Percentiles rank a stretch among this genome's conserved stretches.
These are phyloP conservation scores for Lipomyces oligophaga DNA, from an alignment of 805 yeast species.

Conservation along the genomic window DNA sequence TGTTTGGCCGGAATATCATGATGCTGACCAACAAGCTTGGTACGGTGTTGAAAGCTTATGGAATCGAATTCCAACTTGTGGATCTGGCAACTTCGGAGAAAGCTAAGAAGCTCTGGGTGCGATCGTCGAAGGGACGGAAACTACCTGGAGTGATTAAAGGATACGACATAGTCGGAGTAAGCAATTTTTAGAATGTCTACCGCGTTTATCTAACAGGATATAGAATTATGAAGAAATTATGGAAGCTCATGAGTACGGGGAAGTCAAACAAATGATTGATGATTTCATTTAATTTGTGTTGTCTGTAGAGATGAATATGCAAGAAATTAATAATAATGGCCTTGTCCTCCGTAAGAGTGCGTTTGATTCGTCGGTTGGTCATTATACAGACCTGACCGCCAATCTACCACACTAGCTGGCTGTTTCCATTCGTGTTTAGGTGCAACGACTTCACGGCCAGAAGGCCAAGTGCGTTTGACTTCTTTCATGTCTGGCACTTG, in stretches of 20 bases:
- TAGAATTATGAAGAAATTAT: constrained; percentile 71
- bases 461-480: constrained; percentile 35
- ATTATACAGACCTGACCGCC: constrained; percentile 13
- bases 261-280: constrained; percentile 27
- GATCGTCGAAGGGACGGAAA: constrained; percentile 64
- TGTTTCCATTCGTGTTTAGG: constrained; percentile 34
- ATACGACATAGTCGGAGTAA: constrained; percentile 70
- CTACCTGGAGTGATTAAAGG: constrained; percentile 86
- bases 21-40: constrained; percentile 71
- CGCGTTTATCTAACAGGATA: background rate
- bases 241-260: constrained; percentile 66
- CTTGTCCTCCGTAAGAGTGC: constrained; percentile 19
- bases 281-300: constrained; percentile 8
- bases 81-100: constrained; percentile 86
- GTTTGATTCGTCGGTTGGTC: background rate
- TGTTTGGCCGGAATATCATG: constrained; percentile 53
- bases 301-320: background rate
- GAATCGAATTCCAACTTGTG: constrained; percentile 59
- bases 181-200: constrained; percentile 1
- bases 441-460: constrained; percentile 37
- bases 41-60: constrained; percentile 71
- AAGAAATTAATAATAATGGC: constrained; percentile 16
- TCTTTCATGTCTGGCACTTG: constrained; percentile 34
- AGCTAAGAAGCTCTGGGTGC: constrained; percentile 80
- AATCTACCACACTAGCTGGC: constrained; percentile 16